phyloP scores from a whole-genome alignment of 495 filamentous ascomycete species.

The Halenospora varia region DNA sequence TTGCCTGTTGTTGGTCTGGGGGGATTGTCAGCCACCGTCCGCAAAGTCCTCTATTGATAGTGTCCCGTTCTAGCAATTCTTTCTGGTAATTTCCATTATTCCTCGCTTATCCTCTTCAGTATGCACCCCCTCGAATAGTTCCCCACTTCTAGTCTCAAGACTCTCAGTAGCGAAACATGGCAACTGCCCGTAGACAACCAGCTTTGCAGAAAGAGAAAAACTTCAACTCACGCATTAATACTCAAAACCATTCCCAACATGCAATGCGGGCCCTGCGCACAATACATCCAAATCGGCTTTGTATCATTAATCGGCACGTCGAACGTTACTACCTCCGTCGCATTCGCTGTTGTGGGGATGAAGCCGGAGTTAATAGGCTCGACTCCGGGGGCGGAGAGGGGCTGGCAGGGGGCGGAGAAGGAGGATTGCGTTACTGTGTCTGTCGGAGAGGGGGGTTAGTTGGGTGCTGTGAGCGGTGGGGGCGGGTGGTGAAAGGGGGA shows the following conservation, averaged over 20 bases:
- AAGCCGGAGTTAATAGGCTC: conserved; percentile 60
- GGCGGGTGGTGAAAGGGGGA: no score
- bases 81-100: no score
- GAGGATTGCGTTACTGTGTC: conserved; percentile 63
- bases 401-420: conserved; percentile 63
- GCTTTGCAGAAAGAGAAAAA: background rate
- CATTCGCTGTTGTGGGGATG: conserved; percentile 38
- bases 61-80: no score
- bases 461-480: background rate
- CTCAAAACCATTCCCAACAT: conserved; percentile 46
- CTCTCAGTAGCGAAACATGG: no score
- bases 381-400: conserved; percentile 39
- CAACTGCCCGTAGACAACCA: no score
- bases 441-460: background rate
- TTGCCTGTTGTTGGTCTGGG: background rate
- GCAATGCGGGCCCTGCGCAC: conserved; percentile 43
- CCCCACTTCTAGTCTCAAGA: no score
- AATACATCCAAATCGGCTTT: conserved; percentile 49
- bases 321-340: conserved; percentile 29
- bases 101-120: no score
- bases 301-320: conserved; percentile 40
- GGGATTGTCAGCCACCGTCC: background rate
- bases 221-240: conserved; percentile 27
- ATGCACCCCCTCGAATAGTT: no score
- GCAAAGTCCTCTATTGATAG: no score